Percentiles rank a stretch among this genome's conserved stretches.
Conservation (phyloP, 2,329 filamentous ascomycete species). For the Tolypocladium tropicale region DNA sequence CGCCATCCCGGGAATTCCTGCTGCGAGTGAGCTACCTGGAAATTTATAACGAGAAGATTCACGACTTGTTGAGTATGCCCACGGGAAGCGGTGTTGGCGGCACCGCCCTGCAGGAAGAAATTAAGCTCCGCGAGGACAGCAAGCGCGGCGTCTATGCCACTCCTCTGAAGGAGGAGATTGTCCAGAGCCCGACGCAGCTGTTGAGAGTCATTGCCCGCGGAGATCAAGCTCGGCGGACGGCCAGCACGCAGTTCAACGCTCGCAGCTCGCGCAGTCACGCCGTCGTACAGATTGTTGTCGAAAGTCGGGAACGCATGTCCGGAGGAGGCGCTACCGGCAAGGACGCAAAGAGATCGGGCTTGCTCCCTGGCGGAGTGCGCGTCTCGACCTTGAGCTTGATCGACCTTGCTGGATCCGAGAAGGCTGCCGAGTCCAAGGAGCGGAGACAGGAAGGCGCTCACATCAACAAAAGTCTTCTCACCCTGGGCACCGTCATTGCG, state of each 20-base stretch:
- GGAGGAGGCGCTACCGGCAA: constrained; percentile 29
- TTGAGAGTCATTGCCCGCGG: constrained; percentile 89
- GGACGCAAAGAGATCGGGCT: constrained; percentile 53
- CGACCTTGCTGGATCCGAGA: constrained; percentile 91
- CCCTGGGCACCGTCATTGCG: constrained; percentile 88
- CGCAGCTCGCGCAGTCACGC: constrained; percentile 96
- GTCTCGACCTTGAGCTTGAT: constrained; percentile 94
- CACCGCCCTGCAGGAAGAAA: constrained; percentile 66
- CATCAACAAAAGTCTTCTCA: constrained; percentile 96
- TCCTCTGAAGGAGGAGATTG: constrained; percentile 94
- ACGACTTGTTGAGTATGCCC: constrained; percentile 78
- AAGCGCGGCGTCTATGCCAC: constrained; percentile 95
- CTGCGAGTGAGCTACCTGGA: constrained; percentile 95
- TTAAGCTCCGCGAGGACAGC: constrained; percentile 92
- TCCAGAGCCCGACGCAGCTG: constrained; percentile 93
- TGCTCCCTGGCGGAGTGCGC: constrained; percentile 78
- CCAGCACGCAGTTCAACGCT: constrained; percentile 94
- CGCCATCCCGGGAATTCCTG: constrained; percentile 85
- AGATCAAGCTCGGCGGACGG: constrained; percentile 80
- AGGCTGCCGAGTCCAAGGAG: constrained; percentile 91
- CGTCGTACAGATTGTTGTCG: constrained; percentile 96
- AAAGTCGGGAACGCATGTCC: constrained; percentile 79
- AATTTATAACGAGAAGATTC: constrained; percentile 97
- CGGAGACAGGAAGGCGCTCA: constrained; percentile 89
- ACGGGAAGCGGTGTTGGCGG: constrained; percentile 44